These are phyloP conservation scores for Mucor ambiguus DNA, from an alignment of 371 early-diverging fungal species.

Conservation along the genomic window DNA sequence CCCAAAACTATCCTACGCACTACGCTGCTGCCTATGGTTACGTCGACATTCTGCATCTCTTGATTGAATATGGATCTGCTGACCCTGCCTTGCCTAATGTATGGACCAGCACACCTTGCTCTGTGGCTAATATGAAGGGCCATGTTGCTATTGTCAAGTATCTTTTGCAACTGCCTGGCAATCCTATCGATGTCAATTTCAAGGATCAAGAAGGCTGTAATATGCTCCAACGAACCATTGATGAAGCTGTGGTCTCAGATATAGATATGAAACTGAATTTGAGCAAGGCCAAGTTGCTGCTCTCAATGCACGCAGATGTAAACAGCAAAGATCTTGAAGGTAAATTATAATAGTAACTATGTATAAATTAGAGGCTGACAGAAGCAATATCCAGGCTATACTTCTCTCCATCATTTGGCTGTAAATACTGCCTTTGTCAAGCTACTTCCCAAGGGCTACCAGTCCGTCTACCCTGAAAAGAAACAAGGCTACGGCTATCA, in stretches of 20 bases:
- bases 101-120: constrained; percentile 63
- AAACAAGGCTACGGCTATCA: constrained; percentile 1
- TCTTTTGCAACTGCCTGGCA: constrained; percentile 39
- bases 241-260: constrained; percentile 15
- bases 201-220: constrained; percentile 51
- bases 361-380: background rate
- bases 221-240: constrained; percentile 51
- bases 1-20: constrained; percentile 54
- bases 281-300: constrained; percentile 37
- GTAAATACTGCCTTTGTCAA: constrained; percentile 15
- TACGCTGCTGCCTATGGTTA: constrained; percentile 65
- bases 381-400: constrained; percentile 25
- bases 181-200: constrained; percentile 48
- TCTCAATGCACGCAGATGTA: constrained; percentile 47
- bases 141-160: constrained; percentile 51
- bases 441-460: constrained; percentile 22
- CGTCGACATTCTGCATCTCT: constrained; percentile 39
- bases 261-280: constrained; percentile 42
- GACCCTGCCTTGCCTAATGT: constrained; percentile 47
- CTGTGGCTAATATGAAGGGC: constrained; percentile 64
- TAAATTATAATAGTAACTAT: constrained; percentile 4
- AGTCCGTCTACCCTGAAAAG: constrained; percentile 4
- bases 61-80: constrained; percentile 49
- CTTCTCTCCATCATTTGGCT: constrained; percentile 50
- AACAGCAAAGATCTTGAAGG: constrained; percentile 48